Conservation (phyloP, 495 filamentous ascomycete genomes). For the Neohortaea acidophila region DNA sequence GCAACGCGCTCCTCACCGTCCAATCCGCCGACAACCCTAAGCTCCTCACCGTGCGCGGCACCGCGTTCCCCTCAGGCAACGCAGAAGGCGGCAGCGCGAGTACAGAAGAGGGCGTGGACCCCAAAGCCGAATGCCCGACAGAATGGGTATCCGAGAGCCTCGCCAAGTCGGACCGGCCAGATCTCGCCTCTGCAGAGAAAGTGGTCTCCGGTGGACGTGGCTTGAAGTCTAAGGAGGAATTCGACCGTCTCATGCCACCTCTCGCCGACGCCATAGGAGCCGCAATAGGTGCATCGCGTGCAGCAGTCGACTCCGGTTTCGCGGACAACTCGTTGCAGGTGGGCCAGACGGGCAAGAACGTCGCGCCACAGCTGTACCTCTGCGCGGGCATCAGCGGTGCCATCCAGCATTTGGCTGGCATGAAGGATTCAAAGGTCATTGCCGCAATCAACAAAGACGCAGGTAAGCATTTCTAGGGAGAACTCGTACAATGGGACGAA, state of each 20-base stretch:
- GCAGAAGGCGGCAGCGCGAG: constrained; percentile 38
- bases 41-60: constrained; percentile 80
- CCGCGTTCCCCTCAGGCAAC: constrained; percentile 58
- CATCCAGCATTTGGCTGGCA: constrained; percentile 95
- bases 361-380: constrained; percentile 88
- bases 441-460: constrained; percentile 95
- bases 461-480: no score
- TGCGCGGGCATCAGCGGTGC: constrained; percentile 92
- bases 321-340: constrained; percentile 99
- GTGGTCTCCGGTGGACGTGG: constrained; percentile 93
- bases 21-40: constrained; percentile 78
- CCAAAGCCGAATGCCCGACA: constrained; percentile 51
- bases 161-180: constrained; percentile 84
- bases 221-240: constrained; percentile 92
- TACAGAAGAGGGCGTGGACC: constrained; percentile 52
- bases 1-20: constrained; percentile 94
- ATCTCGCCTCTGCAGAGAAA: constrained; percentile 69
- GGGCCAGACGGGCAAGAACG: constrained; percentile 95
- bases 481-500: no score
- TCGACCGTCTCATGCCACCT: constrained; percentile 79
- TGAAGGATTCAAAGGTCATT: constrained; percentile 99
- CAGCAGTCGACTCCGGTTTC: constrained; percentile 92
- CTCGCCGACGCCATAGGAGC: constrained; percentile 84
- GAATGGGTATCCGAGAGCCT: constrained; percentile 94
- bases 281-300: constrained; percentile 84